Conservation (phyloP, 2,329 filamentous ascomycete genomes). For the Cryphonectria carpinicola region DNA sequence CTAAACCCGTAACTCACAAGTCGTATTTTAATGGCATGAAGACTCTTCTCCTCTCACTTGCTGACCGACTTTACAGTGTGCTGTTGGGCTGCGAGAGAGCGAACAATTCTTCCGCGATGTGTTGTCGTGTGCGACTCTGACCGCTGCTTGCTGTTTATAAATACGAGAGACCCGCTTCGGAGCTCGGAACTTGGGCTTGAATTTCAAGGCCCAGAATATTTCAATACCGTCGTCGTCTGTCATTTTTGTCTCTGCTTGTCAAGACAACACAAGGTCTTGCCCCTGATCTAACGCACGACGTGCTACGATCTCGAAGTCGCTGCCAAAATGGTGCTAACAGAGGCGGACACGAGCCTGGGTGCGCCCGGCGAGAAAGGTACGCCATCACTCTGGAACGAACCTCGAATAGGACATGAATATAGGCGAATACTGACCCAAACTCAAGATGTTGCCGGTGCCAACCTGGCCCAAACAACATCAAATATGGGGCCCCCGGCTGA, state of each 20-base stretch:
- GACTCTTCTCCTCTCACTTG: background rate
- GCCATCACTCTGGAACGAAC: background rate
- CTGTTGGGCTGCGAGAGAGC: slow-evolving; percentile 1
- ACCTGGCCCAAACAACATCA: background rate
- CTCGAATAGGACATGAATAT: background rate
- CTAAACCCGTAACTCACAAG: slow-evolving; percentile 1
- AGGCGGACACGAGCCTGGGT: background rate
- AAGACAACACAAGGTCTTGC: background rate
- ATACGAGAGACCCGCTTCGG: slow-evolving; percentile 12
- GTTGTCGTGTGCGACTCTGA: slow-evolving; percentile 13
- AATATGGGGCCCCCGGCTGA: background rate
- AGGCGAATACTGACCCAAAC: background rate
- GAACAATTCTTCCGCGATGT: background rate
- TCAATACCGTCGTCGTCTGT: background rate
- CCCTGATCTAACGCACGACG: background rate
- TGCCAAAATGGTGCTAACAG: background rate
- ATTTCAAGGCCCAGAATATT: background rate
- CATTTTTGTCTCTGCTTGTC: background rate
- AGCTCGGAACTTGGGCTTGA: background rate
- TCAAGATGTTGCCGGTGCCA: slow-evolving; percentile 2
- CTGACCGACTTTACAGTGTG: background rate
- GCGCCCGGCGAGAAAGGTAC: slow-evolving; percentile 5
- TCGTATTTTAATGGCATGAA: background rate
- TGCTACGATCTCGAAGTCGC: background rate
- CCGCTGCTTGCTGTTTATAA: slow-evolving; percentile 13